Conservation (phyloP, 129 eudicot species). For the Arctium lappa region DNA sequence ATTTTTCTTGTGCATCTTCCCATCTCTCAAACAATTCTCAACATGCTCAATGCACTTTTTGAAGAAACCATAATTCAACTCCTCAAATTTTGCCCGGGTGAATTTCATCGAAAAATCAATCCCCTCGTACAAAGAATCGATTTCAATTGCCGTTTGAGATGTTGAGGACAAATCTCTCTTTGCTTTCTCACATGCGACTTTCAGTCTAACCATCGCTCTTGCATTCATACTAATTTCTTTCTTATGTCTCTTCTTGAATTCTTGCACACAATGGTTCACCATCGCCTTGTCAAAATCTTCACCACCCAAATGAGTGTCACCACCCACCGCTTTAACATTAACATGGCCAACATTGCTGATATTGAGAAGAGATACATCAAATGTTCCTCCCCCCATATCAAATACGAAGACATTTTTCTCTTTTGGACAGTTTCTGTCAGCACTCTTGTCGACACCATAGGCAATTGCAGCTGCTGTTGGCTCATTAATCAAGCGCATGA, state of each 20-base stretch:
- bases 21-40: conserved; percentile 12
- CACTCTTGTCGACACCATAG: conserved; percentile 3
- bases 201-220: conserved; percentile 4
- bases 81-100: conserved; percentile 9
- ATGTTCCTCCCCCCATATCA: conserved; percentile 27
- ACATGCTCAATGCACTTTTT: conserved; percentile 9
- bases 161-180: conserved; percentile 18
- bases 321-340: conserved; percentile 23
- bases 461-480: conserved; percentile 27
- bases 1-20: conserved; percentile 3
- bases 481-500: conserved; percentile 10
- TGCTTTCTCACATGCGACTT: conserved; percentile 14
- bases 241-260: conserved; percentile 3
- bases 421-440: not conserved
- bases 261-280: conserved; percentile 13
- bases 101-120: conserved; percentile 7
- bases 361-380: conserved; percentile 19
- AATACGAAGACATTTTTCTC: conserved; percentile 3
- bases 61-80: conserved; percentile 7
- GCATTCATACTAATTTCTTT: not conserved
- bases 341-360: conserved; percentile 5
- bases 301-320: conserved; percentile 26
- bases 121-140: conserved; percentile 16
- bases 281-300: conserved; percentile 18
- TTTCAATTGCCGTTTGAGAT: not conserved